A percentile compares a stretch with the other conserved stretches of the same genome.
Evolutionary conservation across 257 asterid genomes (phyloP).

Genomic region (Scutellaria barbata): DNA sequence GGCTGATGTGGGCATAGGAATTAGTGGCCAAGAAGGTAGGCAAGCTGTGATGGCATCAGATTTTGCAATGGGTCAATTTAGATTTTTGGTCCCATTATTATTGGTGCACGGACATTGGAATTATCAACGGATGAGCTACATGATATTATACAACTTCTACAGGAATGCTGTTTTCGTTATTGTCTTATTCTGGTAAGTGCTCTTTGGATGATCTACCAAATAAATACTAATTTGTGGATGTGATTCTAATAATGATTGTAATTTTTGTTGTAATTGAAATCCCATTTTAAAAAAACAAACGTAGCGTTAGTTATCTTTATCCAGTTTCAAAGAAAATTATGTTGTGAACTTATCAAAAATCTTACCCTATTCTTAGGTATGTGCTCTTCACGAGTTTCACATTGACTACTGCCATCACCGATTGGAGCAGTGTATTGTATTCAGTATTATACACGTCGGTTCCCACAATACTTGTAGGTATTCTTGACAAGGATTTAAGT

Average conservation of each 20-base stretch:
- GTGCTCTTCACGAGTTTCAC: conserved; percentile 82
- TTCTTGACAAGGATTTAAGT: conserved; percentile 90
- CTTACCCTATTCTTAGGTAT: conserved; percentile 56
- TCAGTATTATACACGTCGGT: conserved; percentile 83
- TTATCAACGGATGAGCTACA: conserved; percentile 94
- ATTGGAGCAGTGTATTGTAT: conserved; percentile 95
- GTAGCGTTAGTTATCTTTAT: too few relatives aligned
- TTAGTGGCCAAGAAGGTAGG: conserved; percentile 98
- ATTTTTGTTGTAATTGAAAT: too few relatives aligned
- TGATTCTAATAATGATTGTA: not conserved
- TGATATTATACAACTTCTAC: conserved; percentile 93
- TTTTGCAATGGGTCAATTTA: conserved; percentile 97
- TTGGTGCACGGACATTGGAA: conserved; percentile 99
- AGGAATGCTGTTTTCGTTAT: conserved; percentile 85
- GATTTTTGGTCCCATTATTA: conserved; percentile 87
- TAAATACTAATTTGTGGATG: not conserved
- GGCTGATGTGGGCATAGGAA: conserved; percentile 99
- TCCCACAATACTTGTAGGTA: conserved; percentile 85
- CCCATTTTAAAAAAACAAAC: too few relatives aligned
- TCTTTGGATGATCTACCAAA: conserved; percentile 4
- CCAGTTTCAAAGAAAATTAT: not conserved
- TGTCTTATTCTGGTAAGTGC: conserved; percentile 86
- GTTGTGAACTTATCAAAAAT: not conserved
- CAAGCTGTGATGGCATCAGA: conserved; percentile 99
- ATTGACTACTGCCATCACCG: conserved; percentile 89